phyloP scores from a whole-genome alignment of 2,329 filamentous ascomycete species.

The Cercospora beticola region DNA sequence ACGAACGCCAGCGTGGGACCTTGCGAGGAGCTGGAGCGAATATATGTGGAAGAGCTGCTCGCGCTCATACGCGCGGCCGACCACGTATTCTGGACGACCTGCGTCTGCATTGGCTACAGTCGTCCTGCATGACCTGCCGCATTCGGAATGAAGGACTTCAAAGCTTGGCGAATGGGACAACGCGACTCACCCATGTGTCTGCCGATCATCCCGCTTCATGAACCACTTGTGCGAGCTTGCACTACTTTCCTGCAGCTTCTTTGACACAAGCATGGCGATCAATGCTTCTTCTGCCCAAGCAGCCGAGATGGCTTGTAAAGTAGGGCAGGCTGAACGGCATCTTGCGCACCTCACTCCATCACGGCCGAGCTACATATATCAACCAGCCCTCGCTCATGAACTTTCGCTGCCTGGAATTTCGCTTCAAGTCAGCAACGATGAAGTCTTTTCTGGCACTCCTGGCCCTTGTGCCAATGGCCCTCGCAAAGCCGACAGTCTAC shows the following conservation, averaged over 20 bases:
- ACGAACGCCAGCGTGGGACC: not conserved
- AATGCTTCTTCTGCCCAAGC: constrained; percentile 12
- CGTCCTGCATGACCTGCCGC: constrained; percentile 3
- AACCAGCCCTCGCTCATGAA: too few relatives aligned
- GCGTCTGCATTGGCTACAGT: not conserved
- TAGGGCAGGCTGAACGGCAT: not conserved
- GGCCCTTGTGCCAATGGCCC: constrained; percentile 20
- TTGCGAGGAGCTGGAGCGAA: not conserved
- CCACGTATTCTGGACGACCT: not conserved
- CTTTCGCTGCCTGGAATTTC: not conserved
- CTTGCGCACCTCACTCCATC: not conserved
- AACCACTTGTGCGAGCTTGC: constrained; percentile 13
- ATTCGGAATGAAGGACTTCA: not conserved
- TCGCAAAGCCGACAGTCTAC: constrained; percentile 54
- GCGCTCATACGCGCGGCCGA: not conserved
- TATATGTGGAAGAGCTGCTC: not conserved
- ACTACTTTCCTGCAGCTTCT: not conserved
- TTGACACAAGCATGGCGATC: constrained; percentile 14
- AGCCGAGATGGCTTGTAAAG: not conserved
- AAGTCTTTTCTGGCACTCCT: constrained; percentile 22
- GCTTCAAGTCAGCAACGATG: constrained; percentile 11
- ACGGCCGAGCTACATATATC: not conserved
- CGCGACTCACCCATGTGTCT: constrained; percentile 13
- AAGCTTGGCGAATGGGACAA: constrained; percentile 18
- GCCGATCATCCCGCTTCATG: constrained; percentile 19